Conservation (phyloP, 1,284 basidiomycete species). For the Ganoderma meredithae region DNA sequence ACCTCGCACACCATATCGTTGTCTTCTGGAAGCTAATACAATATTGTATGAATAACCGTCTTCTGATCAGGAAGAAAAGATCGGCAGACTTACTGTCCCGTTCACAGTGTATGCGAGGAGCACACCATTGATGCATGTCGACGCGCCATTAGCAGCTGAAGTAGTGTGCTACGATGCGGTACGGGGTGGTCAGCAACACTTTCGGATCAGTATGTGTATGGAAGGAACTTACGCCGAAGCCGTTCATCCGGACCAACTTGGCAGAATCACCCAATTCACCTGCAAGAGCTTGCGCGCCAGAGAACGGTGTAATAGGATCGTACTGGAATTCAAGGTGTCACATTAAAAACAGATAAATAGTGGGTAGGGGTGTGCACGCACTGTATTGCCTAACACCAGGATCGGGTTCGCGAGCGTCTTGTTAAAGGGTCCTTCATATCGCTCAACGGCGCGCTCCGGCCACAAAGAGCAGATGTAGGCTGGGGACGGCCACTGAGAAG, state of each 20-base stretch:
- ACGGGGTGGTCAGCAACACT: neutral
- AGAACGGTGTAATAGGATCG: slow-evolving; percentile 32
- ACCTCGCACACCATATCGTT: slow-evolving; percentile 16
- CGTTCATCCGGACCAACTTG: slow-evolving; percentile 28
- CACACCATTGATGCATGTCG: slow-evolving; percentile 7
- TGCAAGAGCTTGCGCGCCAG: slow-evolving; percentile 25
- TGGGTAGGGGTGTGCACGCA: neutral
- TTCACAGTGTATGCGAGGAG: slow-evolving; percentile 4
- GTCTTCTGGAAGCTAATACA: slow-evolving; percentile 10
- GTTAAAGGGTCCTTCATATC: slow-evolving; percentile 36
- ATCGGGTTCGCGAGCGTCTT: slow-evolving; percentile 33
- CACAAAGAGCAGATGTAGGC: slow-evolving; percentile 26
- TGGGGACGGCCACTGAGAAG: slow-evolving; percentile 17
- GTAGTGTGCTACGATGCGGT: slow-evolving; percentile 3
- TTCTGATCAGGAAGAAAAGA: neutral
- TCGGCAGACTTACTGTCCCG: slow-evolving; percentile 13
- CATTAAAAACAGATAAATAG: neutral
- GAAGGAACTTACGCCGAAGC: slow-evolving; percentile 29
- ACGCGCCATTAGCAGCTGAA: neutral
- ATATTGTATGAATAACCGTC: neutral
- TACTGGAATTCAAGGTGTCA: too few relatives aligned
- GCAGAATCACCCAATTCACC: slow-evolving; percentile 28
- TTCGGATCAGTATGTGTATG: neutral
- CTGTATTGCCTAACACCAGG: slow-evolving; percentile 33
- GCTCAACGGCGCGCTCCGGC: slow-evolving; percentile 35